Conservation (phyloP, 495 filamentous ascomycete species). For the Hypoxylon rickii region DNA sequence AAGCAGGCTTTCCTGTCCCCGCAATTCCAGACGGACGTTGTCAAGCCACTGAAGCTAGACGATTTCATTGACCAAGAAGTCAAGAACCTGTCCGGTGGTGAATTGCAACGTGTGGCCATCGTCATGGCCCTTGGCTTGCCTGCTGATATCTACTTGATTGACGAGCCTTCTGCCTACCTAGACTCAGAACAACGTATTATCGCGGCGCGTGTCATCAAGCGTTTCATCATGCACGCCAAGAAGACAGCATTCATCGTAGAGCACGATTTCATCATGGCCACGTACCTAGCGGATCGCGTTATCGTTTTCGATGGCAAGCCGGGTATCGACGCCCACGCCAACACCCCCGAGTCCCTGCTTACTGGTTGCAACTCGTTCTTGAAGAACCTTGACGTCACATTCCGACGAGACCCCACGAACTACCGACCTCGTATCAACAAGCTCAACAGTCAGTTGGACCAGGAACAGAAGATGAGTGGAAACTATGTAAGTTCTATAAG, state of each 20-base stretch:
- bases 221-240: slow-evolving; percentile 99
- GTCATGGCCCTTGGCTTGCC: slow-evolving; percentile 92
- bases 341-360: slow-evolving; percentile 86
- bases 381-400: slow-evolving; percentile 94
- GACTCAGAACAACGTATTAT: slow-evolving; percentile 99
- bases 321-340: slow-evolving; percentile 83
- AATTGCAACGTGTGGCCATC: slow-evolving; percentile 97
- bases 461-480: slow-evolving; percentile 91
- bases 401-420: slow-evolving; percentile 95
- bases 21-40: slow-evolving; percentile 98
- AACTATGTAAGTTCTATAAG: slow-evolving; percentile 73
- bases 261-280: slow-evolving; percentile 99
- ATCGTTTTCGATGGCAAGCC: slow-evolving; percentile 97
- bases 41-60: slow-evolving; percentile 96
- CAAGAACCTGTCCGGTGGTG: slow-evolving; percentile 97
- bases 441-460: slow-evolving; percentile 89
- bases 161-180: slow-evolving; percentile 92
- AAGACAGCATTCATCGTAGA: slow-evolving; percentile 99
- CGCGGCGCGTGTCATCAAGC: slow-evolving; percentile 95
- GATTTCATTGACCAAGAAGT: slow-evolving; percentile 99
- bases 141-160: slow-evolving; percentile 98
- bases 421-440: slow-evolving; percentile 99
- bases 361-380: slow-evolving; percentile 97
- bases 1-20: slow-evolving; percentile 93
- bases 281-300: slow-evolving; percentile 95